Evolutionary conservation across 179 eudicot species (phyloP).

Genomic region (Nepenthes alata): DNA sequence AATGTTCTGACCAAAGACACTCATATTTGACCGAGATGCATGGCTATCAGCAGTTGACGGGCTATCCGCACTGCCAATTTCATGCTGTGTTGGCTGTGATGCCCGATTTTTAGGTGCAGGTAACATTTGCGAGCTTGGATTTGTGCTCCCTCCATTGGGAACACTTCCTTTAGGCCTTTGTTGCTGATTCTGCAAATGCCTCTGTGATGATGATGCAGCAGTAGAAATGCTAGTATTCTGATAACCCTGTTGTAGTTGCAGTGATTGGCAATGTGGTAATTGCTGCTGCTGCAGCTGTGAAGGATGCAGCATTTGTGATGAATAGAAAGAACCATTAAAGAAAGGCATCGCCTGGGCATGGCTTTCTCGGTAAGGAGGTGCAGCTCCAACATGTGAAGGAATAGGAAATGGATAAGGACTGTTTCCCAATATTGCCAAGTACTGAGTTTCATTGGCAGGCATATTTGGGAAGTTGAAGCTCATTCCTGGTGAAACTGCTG

Average conservation of each 20-base stretch:
- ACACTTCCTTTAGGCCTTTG: slow-evolving; percentile 37
- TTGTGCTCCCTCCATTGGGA: slow-evolving; percentile 23
- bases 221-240: slow-evolving; percentile 32
- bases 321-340: slow-evolving; percentile 68
- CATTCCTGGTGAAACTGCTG: slow-evolving; percentile 33
- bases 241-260: slow-evolving; percentile 41
- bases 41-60: slow-evolving; percentile 73
- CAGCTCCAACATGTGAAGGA: slow-evolving; percentile 54
- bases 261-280: background rate
- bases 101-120: slow-evolving; percentile 37
- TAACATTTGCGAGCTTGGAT: slow-evolving; percentile 41
- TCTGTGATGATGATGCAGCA: slow-evolving; percentile 74
- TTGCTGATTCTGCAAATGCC: slow-evolving; percentile 62
- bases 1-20: slow-evolving; percentile 59
- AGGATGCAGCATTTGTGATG: slow-evolving; percentile 86
- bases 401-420: slow-evolving; percentile 64
- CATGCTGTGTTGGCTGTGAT: slow-evolving; percentile 35
- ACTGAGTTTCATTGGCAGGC: slow-evolving; percentile 64
- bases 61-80: slow-evolving; percentile 61
- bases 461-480: slow-evolving; percentile 75
- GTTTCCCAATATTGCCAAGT: slow-evolving; percentile 73
- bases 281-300: slow-evolving; percentile 63
- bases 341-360: slow-evolving; percentile 72
- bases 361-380: slow-evolving; percentile 57
- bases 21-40: slow-evolving; percentile 40